These are phyloP conservation scores for Phoma sp. DNA, from an alignment of 2,329 filamentous ascomycete species.

Conservation along the genomic window DNA sequence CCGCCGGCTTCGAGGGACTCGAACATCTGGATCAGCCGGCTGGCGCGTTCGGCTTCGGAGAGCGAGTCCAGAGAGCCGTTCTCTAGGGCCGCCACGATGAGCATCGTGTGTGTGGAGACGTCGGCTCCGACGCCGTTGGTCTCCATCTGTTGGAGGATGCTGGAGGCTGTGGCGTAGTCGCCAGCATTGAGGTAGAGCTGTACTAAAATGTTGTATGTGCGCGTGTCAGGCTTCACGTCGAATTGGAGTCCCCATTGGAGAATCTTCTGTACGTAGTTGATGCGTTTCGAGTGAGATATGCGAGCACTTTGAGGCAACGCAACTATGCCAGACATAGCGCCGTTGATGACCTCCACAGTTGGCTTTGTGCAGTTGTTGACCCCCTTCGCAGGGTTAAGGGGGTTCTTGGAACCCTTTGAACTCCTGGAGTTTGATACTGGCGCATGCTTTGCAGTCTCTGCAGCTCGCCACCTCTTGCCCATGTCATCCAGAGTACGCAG, in stretches of 20 bases:
- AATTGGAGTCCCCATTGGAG: slow-evolving; percentile 52
- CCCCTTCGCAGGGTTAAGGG: slow-evolving; percentile 21
- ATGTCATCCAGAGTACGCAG: slow-evolving; percentile 71
- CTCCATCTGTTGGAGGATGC: slow-evolving; percentile 66
- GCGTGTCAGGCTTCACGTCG: slow-evolving; percentile 54
- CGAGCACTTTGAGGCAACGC: slow-evolving; percentile 29
- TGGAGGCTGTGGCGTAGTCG: slow-evolving; percentile 56
- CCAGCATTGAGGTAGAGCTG: slow-evolving; percentile 61
- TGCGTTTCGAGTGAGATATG: slow-evolving; percentile 49
- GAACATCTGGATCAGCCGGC: slow-evolving; percentile 62
- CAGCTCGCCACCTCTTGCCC: slow-evolving; percentile 62
- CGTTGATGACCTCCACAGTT: slow-evolving; percentile 70
- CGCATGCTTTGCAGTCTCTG: slow-evolving; percentile 29
- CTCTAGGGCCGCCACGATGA: slow-evolving; percentile 66
- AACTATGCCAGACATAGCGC: slow-evolving; percentile 69
- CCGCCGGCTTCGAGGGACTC: slow-evolving; percentile 60
- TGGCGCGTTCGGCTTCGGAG: slow-evolving; percentile 57
- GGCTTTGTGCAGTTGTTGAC: slow-evolving; percentile 61
- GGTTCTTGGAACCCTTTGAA: slow-evolving; percentile 19
- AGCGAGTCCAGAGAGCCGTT: slow-evolving; percentile 54
- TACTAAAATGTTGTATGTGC: slow-evolving; percentile 73
- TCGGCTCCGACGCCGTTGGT: slow-evolving; percentile 62
- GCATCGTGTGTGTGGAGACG: slow-evolving; percentile 73
- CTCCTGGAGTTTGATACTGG: slow-evolving; percentile 15
- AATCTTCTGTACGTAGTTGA: slow-evolving; percentile 45